Base-by-base conservation (phyloP, 2,329 filamentous ascomycete species). In the Cryoendolithus antarcticus region DNA sequence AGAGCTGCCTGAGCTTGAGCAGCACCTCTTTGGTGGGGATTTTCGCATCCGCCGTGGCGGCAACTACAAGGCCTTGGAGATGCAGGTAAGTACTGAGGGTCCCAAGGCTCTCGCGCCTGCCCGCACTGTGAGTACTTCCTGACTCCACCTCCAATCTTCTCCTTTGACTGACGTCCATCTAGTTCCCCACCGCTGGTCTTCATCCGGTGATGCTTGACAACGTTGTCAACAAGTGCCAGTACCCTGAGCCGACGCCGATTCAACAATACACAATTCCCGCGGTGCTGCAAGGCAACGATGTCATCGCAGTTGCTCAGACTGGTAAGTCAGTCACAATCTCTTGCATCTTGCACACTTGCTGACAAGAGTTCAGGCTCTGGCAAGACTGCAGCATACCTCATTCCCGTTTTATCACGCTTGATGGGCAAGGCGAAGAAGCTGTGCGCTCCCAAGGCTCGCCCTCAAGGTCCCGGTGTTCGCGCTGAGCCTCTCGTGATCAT, bases 401-500 rank as follows among this genome's bases (percentile, higher is more conserved):
- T 95, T 40, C 91, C 91, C 0, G 83, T 93, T 43, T 55, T 96
- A 37, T 93, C 86, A 44, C 82, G 83, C 59, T 65, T 98, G 13
- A 95, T 96, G 86, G 91, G 91, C 19, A 96, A 96, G 64, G 86
- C 83, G 4, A 91, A 86, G 64, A 88, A 86, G 62, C 66, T 95
- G 5, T 80, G 80, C 1, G 88, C 84, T 4, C 71, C 77, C 33
- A 82, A 88, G 4, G 86, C 88, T 0, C 77, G 80, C 45, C 40
- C 36, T 10, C 34, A 33, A 7, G 37, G 40, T 6, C 38, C 45
- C 1, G 69, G 63, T 0, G 74, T 83, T 30, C 74, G 75, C 32
- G 89, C 86, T 6, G 88, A 96, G 66, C 91, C 91, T 4, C 64
- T 98, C 5, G 82, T 96, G 0, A 67, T 96, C 21, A 71, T 98